Conservation (phyloP, 2,329 filamentous ascomycete species). For the Apiospora koreana region DNA sequence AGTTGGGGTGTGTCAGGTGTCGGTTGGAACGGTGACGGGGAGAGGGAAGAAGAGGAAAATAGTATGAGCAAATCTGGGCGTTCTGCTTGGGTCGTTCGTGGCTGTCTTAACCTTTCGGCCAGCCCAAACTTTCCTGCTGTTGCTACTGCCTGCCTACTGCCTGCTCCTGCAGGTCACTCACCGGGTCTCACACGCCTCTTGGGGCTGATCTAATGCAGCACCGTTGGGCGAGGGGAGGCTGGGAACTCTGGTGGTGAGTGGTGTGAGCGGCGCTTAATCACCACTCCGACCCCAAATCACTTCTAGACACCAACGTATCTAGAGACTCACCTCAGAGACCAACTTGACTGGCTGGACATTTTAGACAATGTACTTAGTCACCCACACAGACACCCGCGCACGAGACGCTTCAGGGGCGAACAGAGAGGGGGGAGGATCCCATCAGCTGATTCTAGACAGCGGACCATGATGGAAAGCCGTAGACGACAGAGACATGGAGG, state of each 20-base stretch:
- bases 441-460: background rate
- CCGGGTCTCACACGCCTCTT: background rate
- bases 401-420: background rate
- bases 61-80: background rate
- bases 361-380: background rate
- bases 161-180: background rate
- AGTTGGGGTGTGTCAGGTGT: constrained; percentile 1
- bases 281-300: background rate
- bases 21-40: constrained; percentile 2
- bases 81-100: constrained; percentile 3
- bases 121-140: background rate
- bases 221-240: background rate
- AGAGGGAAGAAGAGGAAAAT: background rate
- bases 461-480: background rate
- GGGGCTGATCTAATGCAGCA: constrained; percentile 5
- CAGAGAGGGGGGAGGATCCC: background rate
- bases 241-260: background rate
- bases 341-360: background rate
- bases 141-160: background rate
- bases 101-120: constrained; percentile 1
- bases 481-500: background rate
- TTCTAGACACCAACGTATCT: background rate
- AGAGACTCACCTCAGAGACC: background rate
- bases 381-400: background rate
- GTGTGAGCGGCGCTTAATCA: background rate